Percentiles rank a stretch among this genome's conserved stretches.
phyloP scores from a whole-genome alignment of 331 rosid species.

The Quercus lobata region DNA sequence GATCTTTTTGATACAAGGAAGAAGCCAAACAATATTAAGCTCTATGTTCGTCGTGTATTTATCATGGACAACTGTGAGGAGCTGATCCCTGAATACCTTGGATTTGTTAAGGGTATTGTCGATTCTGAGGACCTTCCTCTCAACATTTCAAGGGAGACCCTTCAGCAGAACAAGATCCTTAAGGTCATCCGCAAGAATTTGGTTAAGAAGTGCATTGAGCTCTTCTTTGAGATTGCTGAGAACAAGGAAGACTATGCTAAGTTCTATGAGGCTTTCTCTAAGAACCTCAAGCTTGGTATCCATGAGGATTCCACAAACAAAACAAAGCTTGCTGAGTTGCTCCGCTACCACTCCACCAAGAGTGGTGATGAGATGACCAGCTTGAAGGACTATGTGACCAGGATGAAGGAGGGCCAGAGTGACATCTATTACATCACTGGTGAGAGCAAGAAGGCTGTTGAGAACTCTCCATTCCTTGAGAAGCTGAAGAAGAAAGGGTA shows the following conservation, averaged over 20 bases:
- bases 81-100: conserved; percentile 72
- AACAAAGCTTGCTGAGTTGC: conserved; percentile 65
- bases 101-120: conserved; percentile 78
- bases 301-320: conserved; percentile 74
- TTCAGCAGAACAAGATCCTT: conserved; percentile 78
- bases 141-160: conserved; percentile 72
- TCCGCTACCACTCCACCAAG: conserved; percentile 73
- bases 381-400: conserved; percentile 73
- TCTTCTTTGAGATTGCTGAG: conserved; percentile 74
- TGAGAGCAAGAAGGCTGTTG: conserved; percentile 80
- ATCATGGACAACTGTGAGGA: conserved; percentile 92
- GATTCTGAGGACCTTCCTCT: conserved; percentile 85
- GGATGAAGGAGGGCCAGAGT: conserved; percentile 84
- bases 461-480: conserved; percentile 81
- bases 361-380: conserved; percentile 81
- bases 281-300: conserved; percentile 72
- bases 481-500: conserved; percentile 70
- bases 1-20: conserved; percentile 79
- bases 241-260: conserved; percentile 90
- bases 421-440: conserved; percentile 79
- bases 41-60: conserved; percentile 72
- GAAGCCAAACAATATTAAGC: conserved; percentile 79
- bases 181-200: conserved; percentile 77
- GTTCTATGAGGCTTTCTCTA: conserved; percentile 75
- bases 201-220: conserved; percentile 72